Evolutionary conservation across 163 green algal species (phyloP).

Genomic region (Chlorella variabilis): DNA sequence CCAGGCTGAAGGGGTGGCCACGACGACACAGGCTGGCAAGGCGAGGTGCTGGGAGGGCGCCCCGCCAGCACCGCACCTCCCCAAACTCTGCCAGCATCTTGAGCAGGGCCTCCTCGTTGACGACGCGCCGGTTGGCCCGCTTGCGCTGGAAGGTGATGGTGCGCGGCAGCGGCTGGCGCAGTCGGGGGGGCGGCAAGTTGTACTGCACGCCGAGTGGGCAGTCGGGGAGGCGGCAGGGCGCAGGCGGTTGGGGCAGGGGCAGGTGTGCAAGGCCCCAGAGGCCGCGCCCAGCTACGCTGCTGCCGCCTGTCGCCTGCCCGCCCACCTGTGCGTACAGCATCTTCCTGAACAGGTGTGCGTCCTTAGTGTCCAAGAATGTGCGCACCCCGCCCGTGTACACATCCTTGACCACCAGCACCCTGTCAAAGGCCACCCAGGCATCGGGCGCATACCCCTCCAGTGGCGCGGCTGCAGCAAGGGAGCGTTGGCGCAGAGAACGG

Average conservation of each 20-base stretch:
- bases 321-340: constrained; percentile 65
- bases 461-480: constrained; percentile 56
- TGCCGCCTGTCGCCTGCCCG: too few species aligned
- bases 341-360: constrained; percentile 74
- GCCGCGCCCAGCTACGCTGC: too few species aligned
- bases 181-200: constrained; percentile 52
- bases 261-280: not conserved
- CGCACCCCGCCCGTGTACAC: constrained; percentile 70
- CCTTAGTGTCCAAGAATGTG: constrained; percentile 67
- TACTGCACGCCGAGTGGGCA: constrained; percentile 18
- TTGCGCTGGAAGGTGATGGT: constrained; percentile 90
- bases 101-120: constrained; percentile 83
- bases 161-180: constrained; percentile 48
- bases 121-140: constrained; percentile 81
- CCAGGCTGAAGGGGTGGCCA: not conserved
- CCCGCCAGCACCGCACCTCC: constrained; percentile 6
- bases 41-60: not conserved
- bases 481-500: too few species aligned
- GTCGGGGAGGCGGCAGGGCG: too few species aligned
- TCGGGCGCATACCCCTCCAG: constrained; percentile 70
- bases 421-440: constrained; percentile 87
- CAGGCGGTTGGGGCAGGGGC: not conserved
- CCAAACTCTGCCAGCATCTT: constrained; percentile 76
- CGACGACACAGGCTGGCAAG: too few species aligned
- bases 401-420: constrained; percentile 76